Evolutionary conservation across 768 basidiomycete species (phyloP), one percentile per base, ranked within the genome.

Genomic region (Termitomyces sp.): DNA sequence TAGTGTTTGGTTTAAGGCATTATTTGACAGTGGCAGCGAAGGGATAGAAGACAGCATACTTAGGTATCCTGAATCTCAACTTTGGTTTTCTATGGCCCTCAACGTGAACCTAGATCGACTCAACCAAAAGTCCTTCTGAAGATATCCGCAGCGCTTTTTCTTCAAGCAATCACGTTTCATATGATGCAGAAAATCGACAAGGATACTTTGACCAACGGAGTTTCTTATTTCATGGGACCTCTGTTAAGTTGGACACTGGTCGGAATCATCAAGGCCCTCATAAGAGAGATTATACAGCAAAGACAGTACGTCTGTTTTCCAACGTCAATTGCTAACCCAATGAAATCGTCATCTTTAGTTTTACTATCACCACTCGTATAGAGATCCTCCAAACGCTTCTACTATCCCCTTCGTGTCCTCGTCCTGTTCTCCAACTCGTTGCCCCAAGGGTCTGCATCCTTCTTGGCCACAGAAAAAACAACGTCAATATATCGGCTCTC

Each of bases 21-120:
- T 93, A 27, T 92, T 92, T 66, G 89, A 91, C 65, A 83, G 74
- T 48, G 75, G 73, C 57, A 90, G 82, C 60, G 91, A 92, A 66
- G 91, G 91, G 1, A 91, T 93, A 27, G 91, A 92, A 61, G 91
- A 93, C 63, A 84, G 80, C 14, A 88, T 90, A 54, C 72, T 88
- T 25, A 75, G 85, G 85, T 84, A 68, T 61, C 55, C 23, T 41
- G 28, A 8, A 35, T 55, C 12, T 37, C 27, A 34, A 19, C 25
- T 3, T 40, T 9, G 39, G 30, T 47, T 21, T 8, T 37, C 30
- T 2, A 46, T 37, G 44, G 6, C 3, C 21, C 35, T 47, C 14
- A 55, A 46, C 14, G 8, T 37, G 12, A 37, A 19, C 16, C 17
- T 61, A 91, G 89, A 55, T 81, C 86, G 8, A 91, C 88, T 3